A percentile compares a stretch with the other conserved stretches of the same genome.
Conservation (phyloP, 768 basidiomycete genomes). For the Russula sp. region DNA sequence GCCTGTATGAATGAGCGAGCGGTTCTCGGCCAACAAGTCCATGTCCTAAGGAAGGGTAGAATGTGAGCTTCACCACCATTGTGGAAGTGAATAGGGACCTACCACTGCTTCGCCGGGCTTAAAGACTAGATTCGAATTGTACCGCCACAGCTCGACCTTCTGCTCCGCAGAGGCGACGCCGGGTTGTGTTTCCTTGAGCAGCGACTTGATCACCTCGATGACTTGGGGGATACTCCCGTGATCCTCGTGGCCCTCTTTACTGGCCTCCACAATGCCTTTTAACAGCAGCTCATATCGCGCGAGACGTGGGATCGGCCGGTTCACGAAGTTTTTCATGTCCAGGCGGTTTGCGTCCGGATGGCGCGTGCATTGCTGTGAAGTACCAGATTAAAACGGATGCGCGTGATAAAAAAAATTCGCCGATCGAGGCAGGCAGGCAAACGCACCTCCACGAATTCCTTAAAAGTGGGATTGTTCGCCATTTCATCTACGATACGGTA, state of each 20-base stretch:
- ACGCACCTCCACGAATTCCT: conserved; percentile 71
- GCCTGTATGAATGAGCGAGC: conserved; percentile 78
- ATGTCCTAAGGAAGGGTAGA: conserved; percentile 50
- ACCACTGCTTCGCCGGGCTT: conserved; percentile 70
- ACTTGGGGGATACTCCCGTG: conserved; percentile 75
- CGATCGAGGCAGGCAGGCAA: background rate
- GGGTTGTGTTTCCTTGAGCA: conserved; percentile 83
- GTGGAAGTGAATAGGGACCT: conserved; percentile 22
- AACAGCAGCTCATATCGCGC: conserved; percentile 84
- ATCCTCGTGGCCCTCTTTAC: conserved; percentile 72
- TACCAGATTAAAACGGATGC: background rate
- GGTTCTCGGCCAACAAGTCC: conserved; percentile 77
- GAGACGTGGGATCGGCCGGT: conserved; percentile 84
- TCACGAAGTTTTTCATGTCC: conserved; percentile 91
- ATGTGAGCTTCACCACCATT: background rate
- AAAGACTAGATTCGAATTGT: conserved; percentile 71
- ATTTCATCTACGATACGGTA: conserved; percentile 85
- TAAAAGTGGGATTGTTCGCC: conserved; percentile 73
- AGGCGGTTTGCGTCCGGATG: conserved; percentile 73
- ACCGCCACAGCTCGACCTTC: conserved; percentile 87
- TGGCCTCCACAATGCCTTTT: conserved; percentile 70
- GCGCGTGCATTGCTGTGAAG: conserved; percentile 42
- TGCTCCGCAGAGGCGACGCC: conserved; percentile 80
- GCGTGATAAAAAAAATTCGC: background rate
- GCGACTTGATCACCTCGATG: conserved; percentile 76